A percentile compares a stretch with the other conserved stretches of the same genome.
Evolutionary conservation across 139 green algal genomes (phyloP).

Genomic region (Micractinium conductrix): DNA sequence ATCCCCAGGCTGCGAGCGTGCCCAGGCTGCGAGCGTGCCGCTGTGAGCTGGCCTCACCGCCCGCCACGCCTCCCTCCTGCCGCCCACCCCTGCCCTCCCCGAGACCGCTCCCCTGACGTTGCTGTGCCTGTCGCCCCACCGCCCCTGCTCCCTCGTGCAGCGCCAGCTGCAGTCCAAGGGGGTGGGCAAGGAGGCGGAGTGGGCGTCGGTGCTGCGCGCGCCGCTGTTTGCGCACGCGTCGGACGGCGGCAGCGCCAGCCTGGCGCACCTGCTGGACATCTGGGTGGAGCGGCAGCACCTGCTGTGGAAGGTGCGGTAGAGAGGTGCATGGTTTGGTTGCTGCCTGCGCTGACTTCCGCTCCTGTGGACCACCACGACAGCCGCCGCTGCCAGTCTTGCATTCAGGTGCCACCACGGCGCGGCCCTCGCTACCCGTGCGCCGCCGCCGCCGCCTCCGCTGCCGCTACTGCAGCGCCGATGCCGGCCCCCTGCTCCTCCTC

Average conservation of each 20-base stretch:
- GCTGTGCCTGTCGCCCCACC: background rate
- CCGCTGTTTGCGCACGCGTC: conserved; percentile 60
- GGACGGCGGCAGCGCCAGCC: conserved; percentile 65
- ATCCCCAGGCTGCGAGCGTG: too few relatives aligned
- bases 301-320: conserved; percentile 89
- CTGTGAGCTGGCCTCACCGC: background rate
- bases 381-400: too few relatives aligned
- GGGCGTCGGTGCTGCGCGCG: conserved; percentile 61
- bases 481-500: background rate
- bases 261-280: conserved; percentile 82
- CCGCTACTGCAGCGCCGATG: too few relatives aligned
- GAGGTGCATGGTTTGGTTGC: too few relatives aligned
- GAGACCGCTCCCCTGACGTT: background rate
- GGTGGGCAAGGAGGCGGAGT: conserved; percentile 54
- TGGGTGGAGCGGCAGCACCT: conserved; percentile 86
- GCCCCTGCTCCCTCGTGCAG: background rate
- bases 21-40: too few relatives aligned
- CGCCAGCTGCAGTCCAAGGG: conserved; percentile 74
- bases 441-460: too few relatives aligned
- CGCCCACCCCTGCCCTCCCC: background rate
- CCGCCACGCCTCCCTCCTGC: too few relatives aligned
- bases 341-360: too few relatives aligned
- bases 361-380: too few relatives aligned
- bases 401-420: too few relatives aligned
- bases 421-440: too few relatives aligned